Evolutionary conservation across 1,139 yeast genomes (phyloP), one percentile per base, ranked within the genome.

Genomic region (Barnettozyma hawaiiensis): DNA sequence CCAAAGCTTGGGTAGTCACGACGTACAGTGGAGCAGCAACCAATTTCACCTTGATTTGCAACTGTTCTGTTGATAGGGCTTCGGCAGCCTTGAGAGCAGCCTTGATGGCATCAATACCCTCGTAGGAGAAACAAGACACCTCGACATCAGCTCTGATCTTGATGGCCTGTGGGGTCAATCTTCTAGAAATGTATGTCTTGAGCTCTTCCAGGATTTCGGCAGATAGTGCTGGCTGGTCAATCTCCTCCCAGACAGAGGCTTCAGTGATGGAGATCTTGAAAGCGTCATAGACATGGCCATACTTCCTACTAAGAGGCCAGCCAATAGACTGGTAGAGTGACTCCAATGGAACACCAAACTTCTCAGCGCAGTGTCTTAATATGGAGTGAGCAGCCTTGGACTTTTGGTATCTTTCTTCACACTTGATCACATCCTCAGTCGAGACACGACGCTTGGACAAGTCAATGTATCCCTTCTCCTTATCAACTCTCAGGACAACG

Each of bases 1-100:
- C 97, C 58, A 92, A 76, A 40, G 96, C 89, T 64, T 86, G 95
- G 20, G 95, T 85, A 23, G 97, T 86, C 54, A 92, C 73, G 48
- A 92, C 97, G 65, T 90, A 92, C 62, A 90, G 74, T 47, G 99
- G 99, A 42, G 98, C 97, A 48, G 99, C 98, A 40, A 92, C 97
- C 57, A 92, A 77, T 66, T 90, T 89, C 53, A 90, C 96, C 67
- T 86, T 89, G 56, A 92, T 85, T 62, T 77, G 81, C 73, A 85
- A 81, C 49, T 80, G 81, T 59, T 87, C 96, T 37, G 90, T 85
- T 50, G 94, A 78, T 46, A 85, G 69, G 21, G 73, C 76, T 70
- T 92, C 98, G 42, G 96, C 98, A 21, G 90, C 84, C 54, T 76
- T 73, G 55, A 92, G 76, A 26, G 98, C 96, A 49, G 73, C 75